Base-by-base conservation (phyloP, 2,329 filamentous ascomycete genomes). In the Aurifilum marmelostoma region DNA sequence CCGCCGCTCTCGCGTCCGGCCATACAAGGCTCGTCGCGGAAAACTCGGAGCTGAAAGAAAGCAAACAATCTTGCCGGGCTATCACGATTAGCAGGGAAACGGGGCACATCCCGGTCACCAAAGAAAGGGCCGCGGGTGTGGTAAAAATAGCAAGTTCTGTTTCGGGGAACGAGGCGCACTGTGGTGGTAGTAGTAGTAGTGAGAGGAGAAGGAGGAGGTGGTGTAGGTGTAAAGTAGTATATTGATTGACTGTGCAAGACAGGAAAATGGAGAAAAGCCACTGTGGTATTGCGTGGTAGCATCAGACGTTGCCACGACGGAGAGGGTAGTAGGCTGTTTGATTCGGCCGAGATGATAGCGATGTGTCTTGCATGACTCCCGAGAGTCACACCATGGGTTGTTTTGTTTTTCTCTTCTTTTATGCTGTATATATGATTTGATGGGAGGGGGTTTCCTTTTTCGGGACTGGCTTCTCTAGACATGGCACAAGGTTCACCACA, bases 331-430 rank as follows among this genome's bases (percentile, higher is more conserved):
- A n/a, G 18, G 21, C 1, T 6, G 43, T 4, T n/a, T 18, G 61
- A 67, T 60, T 67, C 66, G 63, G 56, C 58, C 43, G 52, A 47
- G 43, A 47, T 47, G 63, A 60, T 66, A n/a, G n/a, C n/a, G n/a
- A 37, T 66, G 47, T 32, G 18, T 18, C 56, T 11, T 59, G 27
- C 52, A 32, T 27, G 52, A 56, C 24, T 16, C 52, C 52, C 52
- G 52, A 56, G 27, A 29, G 27, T 29, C 52, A 29, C 52, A 18
- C 52, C 52, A 29, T 29, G 27, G 52, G 27, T 14, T 14, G 9
- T 27, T 27, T 27, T 8, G 14, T 27, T 8, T 27, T 52, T 52
- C n/a, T 52, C 24, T 5, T 52, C 34, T 52, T 12, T 24, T 27
- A 24, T 52, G 24, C 11, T 24, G n/a, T 27, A 52, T 27, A 27